phyloP scores from a whole-genome alignment of 257 asterid species.

The Rauvolfia tetraphylla region DNA sequence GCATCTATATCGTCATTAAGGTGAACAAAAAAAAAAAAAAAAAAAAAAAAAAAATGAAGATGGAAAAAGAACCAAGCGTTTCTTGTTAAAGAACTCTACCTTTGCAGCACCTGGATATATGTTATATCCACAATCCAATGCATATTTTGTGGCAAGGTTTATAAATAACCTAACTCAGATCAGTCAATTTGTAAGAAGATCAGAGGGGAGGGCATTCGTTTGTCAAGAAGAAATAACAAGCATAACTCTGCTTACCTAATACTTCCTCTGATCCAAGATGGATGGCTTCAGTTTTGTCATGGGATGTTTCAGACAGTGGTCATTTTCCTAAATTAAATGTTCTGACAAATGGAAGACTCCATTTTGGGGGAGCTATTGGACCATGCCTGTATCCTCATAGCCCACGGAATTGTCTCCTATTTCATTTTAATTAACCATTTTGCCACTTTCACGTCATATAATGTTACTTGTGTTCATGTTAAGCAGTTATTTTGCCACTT shows the following conservation, averaged over 20 bases:
- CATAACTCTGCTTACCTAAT: not conserved
- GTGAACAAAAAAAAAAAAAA: no score
- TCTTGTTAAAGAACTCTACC: no score
- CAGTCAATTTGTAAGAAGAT: not conserved
- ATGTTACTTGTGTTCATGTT: not conserved
- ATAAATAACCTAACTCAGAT: not conserved
- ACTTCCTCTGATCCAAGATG: not conserved
- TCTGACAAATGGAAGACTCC: not conserved
- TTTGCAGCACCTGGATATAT: no score
- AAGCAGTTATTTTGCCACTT: not conserved
- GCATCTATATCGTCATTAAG: no score
- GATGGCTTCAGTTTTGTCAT: not conserved
- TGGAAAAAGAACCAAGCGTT: no score
- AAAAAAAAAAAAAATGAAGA: no score
- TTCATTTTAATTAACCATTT: not conserved
- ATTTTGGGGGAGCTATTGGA: not conserved
- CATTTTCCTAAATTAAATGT: not conserved
- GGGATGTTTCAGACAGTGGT: not conserved
- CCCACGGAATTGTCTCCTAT: not conserved
- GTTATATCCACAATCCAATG: no score
- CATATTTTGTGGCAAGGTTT: no score
- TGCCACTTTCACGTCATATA: not conserved
- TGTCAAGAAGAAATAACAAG: not conserved
- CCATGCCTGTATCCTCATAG: no score
- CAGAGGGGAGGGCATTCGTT: not conserved